Evolutionary conservation across 768 basidiomycete species (phyloP).

Genomic region (Termitomyces sp.): DNA sequence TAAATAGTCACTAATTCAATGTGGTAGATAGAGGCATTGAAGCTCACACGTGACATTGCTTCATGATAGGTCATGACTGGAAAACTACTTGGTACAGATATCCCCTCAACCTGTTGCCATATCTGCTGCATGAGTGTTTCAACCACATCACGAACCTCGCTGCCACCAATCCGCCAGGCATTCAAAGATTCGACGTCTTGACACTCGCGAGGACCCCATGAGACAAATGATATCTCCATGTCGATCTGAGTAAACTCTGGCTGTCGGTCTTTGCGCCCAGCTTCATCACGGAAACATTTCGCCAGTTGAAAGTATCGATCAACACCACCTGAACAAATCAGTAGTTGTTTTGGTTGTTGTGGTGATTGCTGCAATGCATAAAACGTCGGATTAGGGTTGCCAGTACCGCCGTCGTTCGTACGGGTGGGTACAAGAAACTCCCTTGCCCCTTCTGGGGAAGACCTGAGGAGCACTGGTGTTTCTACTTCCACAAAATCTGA

Average conservation of each 20-base stretch:
- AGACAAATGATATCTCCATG: constrained; percentile 93
- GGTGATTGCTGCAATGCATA: constrained; percentile 94
- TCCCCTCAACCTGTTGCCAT: constrained; percentile 66
- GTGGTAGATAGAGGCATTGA: neutral
- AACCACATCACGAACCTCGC: constrained; percentile 72
- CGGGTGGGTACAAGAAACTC: constrained; percentile 91
- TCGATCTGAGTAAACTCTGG: constrained; percentile 98
- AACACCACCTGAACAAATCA: constrained; percentile 86
- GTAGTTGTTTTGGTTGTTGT: constrained; percentile 91
- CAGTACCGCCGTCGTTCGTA: constrained; percentile 15
- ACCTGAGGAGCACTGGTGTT: constrained; percentile 85
- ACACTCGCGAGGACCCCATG: constrained; percentile 51
- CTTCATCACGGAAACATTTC: constrained; percentile 93
- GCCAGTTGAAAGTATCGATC: constrained; percentile 92
- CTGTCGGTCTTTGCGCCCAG: constrained; percentile 90
- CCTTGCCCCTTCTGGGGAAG: constrained; percentile 90
- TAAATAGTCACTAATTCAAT: constrained; percentile 5
- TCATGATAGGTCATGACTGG: constrained; percentile 83
- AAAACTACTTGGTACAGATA: constrained; percentile 59
- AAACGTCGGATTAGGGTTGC: constrained; percentile 41
- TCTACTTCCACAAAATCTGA: constrained; percentile 90
- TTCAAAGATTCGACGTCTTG: constrained; percentile 19
- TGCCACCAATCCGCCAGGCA: constrained; percentile 81
- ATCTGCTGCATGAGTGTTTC: constrained; percentile 70
- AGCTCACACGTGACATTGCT: constrained; percentile 81